Evolutionary conservation across 2,329 filamentous ascomycete genomes (phyloP).

Genomic region (Ophiosphaerella narmari): DNA sequence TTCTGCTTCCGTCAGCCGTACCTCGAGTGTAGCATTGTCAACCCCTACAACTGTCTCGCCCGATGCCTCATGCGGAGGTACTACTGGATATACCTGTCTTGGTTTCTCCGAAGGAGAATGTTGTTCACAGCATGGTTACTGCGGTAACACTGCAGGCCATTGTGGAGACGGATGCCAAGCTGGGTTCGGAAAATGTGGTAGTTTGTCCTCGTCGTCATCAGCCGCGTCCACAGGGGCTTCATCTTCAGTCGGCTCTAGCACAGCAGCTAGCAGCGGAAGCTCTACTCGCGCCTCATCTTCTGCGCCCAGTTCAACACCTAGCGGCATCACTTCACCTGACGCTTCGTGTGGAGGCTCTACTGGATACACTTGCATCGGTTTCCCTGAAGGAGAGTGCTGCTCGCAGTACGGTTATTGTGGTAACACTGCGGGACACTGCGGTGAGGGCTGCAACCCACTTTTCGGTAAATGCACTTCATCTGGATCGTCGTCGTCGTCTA

Average conservation of each 20-base stretch:
- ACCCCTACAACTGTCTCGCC: conserved; percentile 7
- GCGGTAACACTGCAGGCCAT: conserved; percentile 32
- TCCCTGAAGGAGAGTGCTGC: conserved; percentile 8
- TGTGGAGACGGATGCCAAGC: conserved; percentile 35
- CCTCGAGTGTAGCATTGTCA: conserved; percentile 7
- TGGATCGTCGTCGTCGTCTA: not conserved
- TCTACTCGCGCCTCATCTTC: not conserved
- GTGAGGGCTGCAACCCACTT: conserved; percentile 4
- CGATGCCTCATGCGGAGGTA: conserved; percentile 25
- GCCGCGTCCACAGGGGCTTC: not conserved
- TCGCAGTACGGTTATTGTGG: conserved; percentile 4
- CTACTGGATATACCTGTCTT: conserved; percentile 25
- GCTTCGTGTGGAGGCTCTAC: conserved; percentile 1
- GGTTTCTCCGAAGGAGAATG: conserved; percentile 47
- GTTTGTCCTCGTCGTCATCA: conserved; percentile 6
- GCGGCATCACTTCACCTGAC: conserved; percentile 1
- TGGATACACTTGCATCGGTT: conserved; percentile 10
- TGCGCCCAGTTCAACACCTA: conserved; percentile 9
- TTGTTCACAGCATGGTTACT: conserved; percentile 50
- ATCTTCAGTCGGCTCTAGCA: not conserved
- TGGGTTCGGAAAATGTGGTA: conserved; percentile 26
- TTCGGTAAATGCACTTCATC: conserved; percentile 11
- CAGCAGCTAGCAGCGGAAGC: conserved; percentile 1
- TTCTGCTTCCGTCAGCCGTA: conserved; percentile 5
- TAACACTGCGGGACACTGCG: conserved; percentile 1